Base-by-base conservation (phyloP, 2,329 filamentous ascomycete species). In the Fusarium bactridioides region DNA sequence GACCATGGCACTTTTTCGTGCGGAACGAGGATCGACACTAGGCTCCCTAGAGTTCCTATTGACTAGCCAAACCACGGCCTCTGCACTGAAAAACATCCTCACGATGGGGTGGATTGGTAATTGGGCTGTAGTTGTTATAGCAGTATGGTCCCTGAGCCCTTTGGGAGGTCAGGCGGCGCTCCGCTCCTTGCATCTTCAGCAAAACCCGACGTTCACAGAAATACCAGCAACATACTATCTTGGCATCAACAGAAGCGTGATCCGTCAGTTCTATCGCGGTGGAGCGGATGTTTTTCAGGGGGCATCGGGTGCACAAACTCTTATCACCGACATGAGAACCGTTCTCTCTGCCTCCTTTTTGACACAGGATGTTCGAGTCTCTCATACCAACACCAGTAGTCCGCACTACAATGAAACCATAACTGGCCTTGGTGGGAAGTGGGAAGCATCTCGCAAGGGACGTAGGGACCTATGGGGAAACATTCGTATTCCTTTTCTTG, bases 31-130 rank as follows among this genome's bases (percentile, higher is more conserved):
- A 4, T 54, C 53, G 0, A 43, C 10, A 0, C 12, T 69, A 3
- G 64, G 44, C 6, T 23, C 58, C 3, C 40, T 68, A 1, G 67
- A 71, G 5, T 72, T 69, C 13, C 35, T 69, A 0, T 19, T 57
- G 0, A 63, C 51, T 0, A 68, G 57, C 0, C 64, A 69, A 3
- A 69, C 67, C 0, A 69, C 64, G 5, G 31, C 40, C 0, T 31
- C 53, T 3, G 54, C 43, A 0, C 21, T 69, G 2, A 56, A 29
- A 0, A 69, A 56, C 3, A 12, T 64, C 0, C 19, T 54, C 1
- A 33, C 31, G 0, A 47, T 69, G n/a, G 40, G 47, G 0, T 40
- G n/a, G 6, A 27, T 50, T 11, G 31, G 37, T 7, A 11, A 0
- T 6, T 69, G 65, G 67, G 31, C 47, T 0, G 5, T 64, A 0